Percentiles rank a stretch among this genome's conserved stretches.
Conservation (phyloP, 441 rosid genomes). For the Kokia cookei region DNA sequence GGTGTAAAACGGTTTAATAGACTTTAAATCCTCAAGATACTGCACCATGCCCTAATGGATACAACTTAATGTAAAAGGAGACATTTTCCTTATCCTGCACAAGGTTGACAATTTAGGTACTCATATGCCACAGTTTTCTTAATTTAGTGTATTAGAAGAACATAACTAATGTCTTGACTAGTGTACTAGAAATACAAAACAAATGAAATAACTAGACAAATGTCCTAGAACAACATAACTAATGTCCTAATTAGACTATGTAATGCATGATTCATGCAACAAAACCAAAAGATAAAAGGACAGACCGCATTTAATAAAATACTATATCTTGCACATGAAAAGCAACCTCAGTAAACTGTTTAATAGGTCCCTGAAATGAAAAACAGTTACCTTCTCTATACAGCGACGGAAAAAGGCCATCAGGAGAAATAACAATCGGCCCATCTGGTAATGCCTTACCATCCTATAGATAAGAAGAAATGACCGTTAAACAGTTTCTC, state of each 20-base stretch:
- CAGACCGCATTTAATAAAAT: not conserved
- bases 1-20: not conserved
- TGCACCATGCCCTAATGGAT: not conserved
- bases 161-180: not conserved
- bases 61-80: not conserved
- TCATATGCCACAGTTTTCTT: not conserved
- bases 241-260: not conserved
- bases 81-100: not conserved
- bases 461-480: conserved; percentile 41
- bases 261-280: not conserved
- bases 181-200: not conserved
- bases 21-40: not conserved
- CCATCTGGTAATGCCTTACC: conserved; percentile 96
- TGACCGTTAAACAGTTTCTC: not conserved
- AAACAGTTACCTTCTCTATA: conserved; percentile 74
- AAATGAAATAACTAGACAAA: not conserved
- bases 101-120: not conserved
- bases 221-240: not conserved
- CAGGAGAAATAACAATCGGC: conserved; percentile 95
- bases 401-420: conserved; percentile 90
- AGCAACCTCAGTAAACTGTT: not conserved
- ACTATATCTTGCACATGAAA: not conserved
- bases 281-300: not conserved
- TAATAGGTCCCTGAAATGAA: not conserved
- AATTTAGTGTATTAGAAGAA: not conserved